These are phyloP conservation scores for Hypomyces rosellus DNA, from an alignment of 2,329 filamentous ascomycete genomes.

Conservation along the genomic window DNA sequence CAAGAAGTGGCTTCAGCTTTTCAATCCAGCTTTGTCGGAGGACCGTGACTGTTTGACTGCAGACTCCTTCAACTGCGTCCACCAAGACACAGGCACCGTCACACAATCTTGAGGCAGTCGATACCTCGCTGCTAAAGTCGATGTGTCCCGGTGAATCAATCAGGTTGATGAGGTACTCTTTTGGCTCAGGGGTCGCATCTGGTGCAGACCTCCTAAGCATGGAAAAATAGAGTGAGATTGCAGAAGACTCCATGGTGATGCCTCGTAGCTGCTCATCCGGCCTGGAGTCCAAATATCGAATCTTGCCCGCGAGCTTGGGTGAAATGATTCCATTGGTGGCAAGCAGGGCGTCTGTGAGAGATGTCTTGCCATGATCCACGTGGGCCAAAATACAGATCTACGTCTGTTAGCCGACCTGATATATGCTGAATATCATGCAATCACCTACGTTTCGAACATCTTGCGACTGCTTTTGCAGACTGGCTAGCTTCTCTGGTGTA, in stretches of 20 bases:
- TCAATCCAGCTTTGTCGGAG: slow-evolving; percentile 92
- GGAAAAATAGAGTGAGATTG: slow-evolving; percentile 93
- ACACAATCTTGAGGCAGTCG: slow-evolving; percentile 86
- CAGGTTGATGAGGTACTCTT: slow-evolving; percentile 92
- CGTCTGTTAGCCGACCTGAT: neutral
- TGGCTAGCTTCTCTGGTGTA: slow-evolving; percentile 80
- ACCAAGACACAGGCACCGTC: slow-evolving; percentile 93
- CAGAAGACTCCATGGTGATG: slow-evolving; percentile 99
- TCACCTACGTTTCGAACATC: slow-evolving; percentile 82
- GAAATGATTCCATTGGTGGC: slow-evolving; percentile 99
- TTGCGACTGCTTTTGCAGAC: slow-evolving; percentile 79
- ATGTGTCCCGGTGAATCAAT: slow-evolving; percentile 98
- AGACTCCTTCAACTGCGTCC: slow-evolving; percentile 95
- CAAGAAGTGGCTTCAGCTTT: slow-evolving; percentile 86
- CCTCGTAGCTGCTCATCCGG: slow-evolving; percentile 93
- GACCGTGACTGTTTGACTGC: slow-evolving; percentile 96
- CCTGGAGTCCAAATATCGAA: slow-evolving; percentile 92
- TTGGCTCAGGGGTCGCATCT: slow-evolving; percentile 62
- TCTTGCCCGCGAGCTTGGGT: slow-evolving; percentile 93
- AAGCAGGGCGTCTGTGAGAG: slow-evolving; percentile 88
- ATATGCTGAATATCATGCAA: neutral
- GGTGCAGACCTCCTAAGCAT: slow-evolving; percentile 70
- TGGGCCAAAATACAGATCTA: slow-evolving; percentile 94
- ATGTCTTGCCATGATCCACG: slow-evolving; percentile 98
- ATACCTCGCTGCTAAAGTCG: slow-evolving; percentile 97